These are phyloP conservation scores for Talaromyces sp. DNA, from an alignment of 2,329 filamentous ascomycete species.

Conservation along the genomic window DNA sequence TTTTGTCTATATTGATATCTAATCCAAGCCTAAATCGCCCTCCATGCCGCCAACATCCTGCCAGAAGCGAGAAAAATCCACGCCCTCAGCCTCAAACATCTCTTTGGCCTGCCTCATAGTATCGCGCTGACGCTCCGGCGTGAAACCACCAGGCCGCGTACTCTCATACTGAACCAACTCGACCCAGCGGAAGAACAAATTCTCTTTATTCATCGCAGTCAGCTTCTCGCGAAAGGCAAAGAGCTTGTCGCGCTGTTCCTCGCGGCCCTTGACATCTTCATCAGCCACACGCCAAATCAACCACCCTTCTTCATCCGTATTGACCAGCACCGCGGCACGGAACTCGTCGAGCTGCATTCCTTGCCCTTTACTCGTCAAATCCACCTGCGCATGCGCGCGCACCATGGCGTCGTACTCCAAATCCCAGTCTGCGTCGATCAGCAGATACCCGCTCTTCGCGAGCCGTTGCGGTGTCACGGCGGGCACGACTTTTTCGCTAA, in stretches of 20 bases:
- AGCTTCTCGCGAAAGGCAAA: constrained; percentile 75
- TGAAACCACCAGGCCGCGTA: constrained; percentile 72
- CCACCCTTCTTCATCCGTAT: constrained; percentile 66
- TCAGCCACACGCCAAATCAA: constrained; percentile 61
- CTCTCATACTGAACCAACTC: constrained; percentile 88
- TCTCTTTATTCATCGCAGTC: constrained; percentile 72
- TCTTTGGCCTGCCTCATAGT: constrained; percentile 70
- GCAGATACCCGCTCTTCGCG: constrained; percentile 79
- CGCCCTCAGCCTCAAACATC: constrained; percentile 66
- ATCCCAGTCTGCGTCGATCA: constrained; percentile 82
- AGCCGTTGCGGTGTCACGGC: constrained; percentile 66
- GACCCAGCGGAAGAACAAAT: constrained; percentile 86
- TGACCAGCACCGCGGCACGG: constrained; percentile 63
- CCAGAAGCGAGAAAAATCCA: constrained; percentile 82
- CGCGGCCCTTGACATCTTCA: constrained; percentile 41
- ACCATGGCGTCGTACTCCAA: constrained; percentile 82
- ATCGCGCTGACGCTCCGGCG: constrained; percentile 63
- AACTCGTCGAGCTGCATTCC: constrained; percentile 59
- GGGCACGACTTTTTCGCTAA: constrained; percentile 54
- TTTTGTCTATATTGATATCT: neutral
- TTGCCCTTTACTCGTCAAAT: constrained; percentile 33
- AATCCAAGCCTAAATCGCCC: constrained; percentile 23
- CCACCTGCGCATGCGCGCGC: constrained; percentile 63
- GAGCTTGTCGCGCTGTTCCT: constrained; percentile 57
- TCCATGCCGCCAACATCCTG: constrained; percentile 61